Evolutionary conservation across 768 basidiomycete genomes (phyloP).

Genomic region (Phlebiopsis flavidoalba): DNA sequence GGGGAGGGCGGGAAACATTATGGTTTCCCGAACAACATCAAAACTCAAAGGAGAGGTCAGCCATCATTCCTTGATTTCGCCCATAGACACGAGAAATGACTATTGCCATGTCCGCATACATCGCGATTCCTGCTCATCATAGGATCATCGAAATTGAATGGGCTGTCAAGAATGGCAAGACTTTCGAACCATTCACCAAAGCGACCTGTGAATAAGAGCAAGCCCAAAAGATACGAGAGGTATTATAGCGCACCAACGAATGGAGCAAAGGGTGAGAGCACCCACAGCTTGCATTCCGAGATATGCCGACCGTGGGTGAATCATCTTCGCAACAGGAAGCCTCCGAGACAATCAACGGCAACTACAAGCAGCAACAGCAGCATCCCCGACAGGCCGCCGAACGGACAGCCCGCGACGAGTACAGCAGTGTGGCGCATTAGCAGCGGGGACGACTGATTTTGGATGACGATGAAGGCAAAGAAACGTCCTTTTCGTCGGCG

Average conservation of each 20-base stretch:
- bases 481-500: conserved; percentile 6
- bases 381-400: not conserved
- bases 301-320: conserved; percentile 5
- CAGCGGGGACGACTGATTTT: not conserved
- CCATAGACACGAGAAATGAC: conserved; percentile 48
- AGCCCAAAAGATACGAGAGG: conserved; percentile 25
- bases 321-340: conserved; percentile 6
- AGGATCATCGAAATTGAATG: conserved; percentile 84
- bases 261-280: conserved; percentile 5
- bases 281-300: conserved; percentile 5
- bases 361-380: not conserved
- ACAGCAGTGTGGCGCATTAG: not conserved
- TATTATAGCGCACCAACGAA: not conserved
- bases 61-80: conserved; percentile 59
- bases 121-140: conserved; percentile 7
- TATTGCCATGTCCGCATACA: not conserved
- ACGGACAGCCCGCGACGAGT: not conserved
- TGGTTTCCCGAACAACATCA: conserved; percentile 83
- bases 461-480: conserved; percentile 7
- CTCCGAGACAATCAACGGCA: not conserved
- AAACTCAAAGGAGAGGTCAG: conserved; percentile 86
- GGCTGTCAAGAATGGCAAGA: conserved; percentile 59
- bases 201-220: conserved; percentile 46
- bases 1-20: conserved; percentile 77
- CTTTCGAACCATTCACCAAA: conserved; percentile 55